Evolutionary conservation across 208 protist species (phyloP), one percentile per base, ranked within the genome.

Genomic region (Borovskyia barvae): DNA sequence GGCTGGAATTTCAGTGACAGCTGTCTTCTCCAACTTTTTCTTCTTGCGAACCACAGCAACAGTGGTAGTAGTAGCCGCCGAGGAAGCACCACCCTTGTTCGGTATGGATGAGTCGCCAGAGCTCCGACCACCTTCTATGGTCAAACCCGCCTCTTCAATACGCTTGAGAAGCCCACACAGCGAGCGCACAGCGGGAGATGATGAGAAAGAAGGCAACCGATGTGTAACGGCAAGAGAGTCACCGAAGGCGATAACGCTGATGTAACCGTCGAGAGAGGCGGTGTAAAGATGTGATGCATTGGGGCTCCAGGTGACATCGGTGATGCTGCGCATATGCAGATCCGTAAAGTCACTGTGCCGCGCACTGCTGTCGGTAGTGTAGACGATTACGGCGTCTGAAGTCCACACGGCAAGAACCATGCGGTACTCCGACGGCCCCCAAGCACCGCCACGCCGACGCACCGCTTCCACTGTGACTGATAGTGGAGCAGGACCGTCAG

Each of bases 261-360:
- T 68, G 72, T 93, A 95, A 11, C 89, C 89, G 41, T 95, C 89
- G 9, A 95, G 72, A 0, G 85, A 83, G 19, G 83, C 75, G 6
- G 85, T 93, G 37, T 86, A 75, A 25, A 95, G 70, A 54, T 78
- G 82, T 0, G 41, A 60, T 17, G 79, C 85, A 28, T 88, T 48
- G 15, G 39, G 50, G 35, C 67, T 82, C 86, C 89, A 95, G 36
- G 81, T 71, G 5, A 95, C 79, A 29, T 95, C 89, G n/a, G 81
- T 82, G 72, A 95, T 95, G 62, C 80, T 90, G 72, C 77, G 83
- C 77, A 92, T 85, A 66, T 95, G 89, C 30, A 95, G 63, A 52
- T 95, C 89, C 9, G 85, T 91, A 62, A 85, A 92, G 72, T 92
- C 89, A 62, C 85, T 92, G 69, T 93, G 83, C 9, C 85, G 82